A percentile compares a stretch with the other conserved stretches of the same genome.
Conservation (phyloP, 1,284 basidiomycete genomes). For the Trametes pubescens region DNA sequence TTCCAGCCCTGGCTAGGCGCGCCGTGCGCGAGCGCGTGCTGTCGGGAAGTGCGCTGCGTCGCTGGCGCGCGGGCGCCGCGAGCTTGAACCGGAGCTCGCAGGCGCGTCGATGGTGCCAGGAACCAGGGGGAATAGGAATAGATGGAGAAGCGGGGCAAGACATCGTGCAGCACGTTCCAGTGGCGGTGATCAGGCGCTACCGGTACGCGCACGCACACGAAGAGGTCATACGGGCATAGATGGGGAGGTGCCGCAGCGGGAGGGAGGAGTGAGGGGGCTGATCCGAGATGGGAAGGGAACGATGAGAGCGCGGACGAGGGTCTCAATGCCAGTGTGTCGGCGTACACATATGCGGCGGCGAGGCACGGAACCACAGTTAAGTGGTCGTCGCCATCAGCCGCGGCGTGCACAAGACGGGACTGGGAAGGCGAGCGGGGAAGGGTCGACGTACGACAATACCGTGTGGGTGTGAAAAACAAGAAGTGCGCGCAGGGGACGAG, state of each 20-base stretch:
- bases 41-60: conserved; percentile 26
- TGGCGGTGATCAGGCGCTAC: conserved; percentile 44
- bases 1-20: conserved; percentile 36
- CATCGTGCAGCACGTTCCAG: conserved; percentile 24
- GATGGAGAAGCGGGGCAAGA: conserved; percentile 25
- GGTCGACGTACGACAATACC: conserved; percentile 47
- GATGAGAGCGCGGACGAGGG: conserved; percentile 37
- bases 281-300: conserved; percentile 28
- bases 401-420: conserved; percentile 59
- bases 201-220: conserved; percentile 22
- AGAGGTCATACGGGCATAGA: conserved; percentile 29
- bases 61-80: conserved; percentile 31
- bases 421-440: conserved; percentile 53
- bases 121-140: conserved; percentile 28
- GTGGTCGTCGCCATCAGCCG: conserved; percentile 67
- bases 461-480: conserved; percentile 56
- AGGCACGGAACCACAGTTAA: conserved; percentile 79
- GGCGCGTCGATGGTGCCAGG: conserved; percentile 29
- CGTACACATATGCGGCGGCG: conserved; percentile 51
- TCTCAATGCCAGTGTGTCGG: conserved; percentile 72
- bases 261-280: conserved; percentile 25
- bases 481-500: conserved; percentile 61
- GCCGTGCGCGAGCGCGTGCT: conserved; percentile 31
- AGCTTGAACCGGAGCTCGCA: conserved; percentile 31
- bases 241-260: conserved; percentile 29